A percentile compares a stretch with the other conserved stretches of the same genome.
These are phyloP conservation scores for Yarrowia alimentaria DNA, from an alignment of 805 yeast genomes.

Conservation along the genomic window DNA sequence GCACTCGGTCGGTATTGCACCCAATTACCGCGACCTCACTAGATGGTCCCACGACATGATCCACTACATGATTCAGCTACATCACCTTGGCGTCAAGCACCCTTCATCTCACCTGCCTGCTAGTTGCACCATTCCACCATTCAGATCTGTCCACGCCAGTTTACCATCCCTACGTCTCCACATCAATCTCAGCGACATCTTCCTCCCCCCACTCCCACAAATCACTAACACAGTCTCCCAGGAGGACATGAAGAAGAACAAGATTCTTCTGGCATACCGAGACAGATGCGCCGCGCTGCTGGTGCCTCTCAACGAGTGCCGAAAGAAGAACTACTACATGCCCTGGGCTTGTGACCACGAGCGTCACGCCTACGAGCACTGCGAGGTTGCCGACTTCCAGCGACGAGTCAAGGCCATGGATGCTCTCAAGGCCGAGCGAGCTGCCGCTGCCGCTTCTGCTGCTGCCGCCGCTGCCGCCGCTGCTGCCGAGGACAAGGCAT, in stretches of 20 bases:
- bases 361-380: slow-evolving; percentile 81
- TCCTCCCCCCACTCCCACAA: too few species aligned
- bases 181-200: too few species aligned
- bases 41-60: too few species aligned
- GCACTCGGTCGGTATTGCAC: too few species aligned
- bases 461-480: slow-evolving; percentile 4
- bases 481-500: slow-evolving; percentile 19
- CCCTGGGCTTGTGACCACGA: slow-evolving; percentile 76
- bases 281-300: slow-evolving; percentile 75
- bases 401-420: slow-evolving; percentile 75
- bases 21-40: too few species aligned
- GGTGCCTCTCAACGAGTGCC: slow-evolving; percentile 61
- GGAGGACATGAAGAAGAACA: slow-evolving; percentile 77
- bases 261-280: slow-evolving; percentile 75
- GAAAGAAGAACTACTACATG: slow-evolving; percentile 53
- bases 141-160: too few species aligned
- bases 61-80: too few species aligned
- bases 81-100: too few species aligned
- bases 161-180: too few species aligned
- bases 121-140: too few species aligned
- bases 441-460: slow-evolving; percentile 4
- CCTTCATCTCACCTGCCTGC: too few species aligned
- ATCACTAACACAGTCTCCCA: slow-evolving; percentile 57
- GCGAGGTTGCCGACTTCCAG: slow-evolving; percentile 77
- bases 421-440: slow-evolving; percentile 46